These are phyloP conservation scores for Colletotrichum gloeosporioides DNA, from an alignment of 2,329 filamentous ascomycete genomes.

Conservation along the genomic window DNA sequence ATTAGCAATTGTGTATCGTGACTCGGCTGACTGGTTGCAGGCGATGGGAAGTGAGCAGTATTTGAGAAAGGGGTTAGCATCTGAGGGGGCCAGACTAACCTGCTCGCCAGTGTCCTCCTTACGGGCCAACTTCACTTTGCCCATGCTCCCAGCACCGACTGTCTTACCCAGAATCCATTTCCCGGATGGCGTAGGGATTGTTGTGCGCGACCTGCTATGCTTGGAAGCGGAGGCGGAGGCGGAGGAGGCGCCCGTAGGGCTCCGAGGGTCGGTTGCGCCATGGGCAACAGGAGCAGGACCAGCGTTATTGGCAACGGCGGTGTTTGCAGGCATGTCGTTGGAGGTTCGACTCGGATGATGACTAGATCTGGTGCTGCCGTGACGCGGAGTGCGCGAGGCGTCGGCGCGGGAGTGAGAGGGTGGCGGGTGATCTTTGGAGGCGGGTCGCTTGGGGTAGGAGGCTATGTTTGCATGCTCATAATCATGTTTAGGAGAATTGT, in stretches of 20 bases:
- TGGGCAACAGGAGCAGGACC: slow-evolving; percentile 56
- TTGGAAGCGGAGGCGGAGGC: slow-evolving; percentile 46
- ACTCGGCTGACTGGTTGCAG: not conserved
- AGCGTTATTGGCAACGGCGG: slow-evolving; percentile 57
- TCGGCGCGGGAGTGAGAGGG: slow-evolving; percentile 56
- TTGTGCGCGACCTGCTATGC: slow-evolving; percentile 70
- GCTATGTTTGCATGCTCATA: slow-evolving; percentile 75
- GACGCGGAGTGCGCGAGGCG: slow-evolving; percentile 52
- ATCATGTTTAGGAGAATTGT: slow-evolving; percentile 65
- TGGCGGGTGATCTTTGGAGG: slow-evolving; percentile 66
- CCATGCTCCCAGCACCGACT: slow-evolving; percentile 97
- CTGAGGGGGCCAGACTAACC: slow-evolving; percentile 57
- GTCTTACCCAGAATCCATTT: slow-evolving; percentile 97
- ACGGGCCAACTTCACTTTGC: slow-evolving; percentile 94
- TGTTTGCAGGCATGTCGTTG: slow-evolving; percentile 55
- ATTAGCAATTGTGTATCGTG: not conserved
- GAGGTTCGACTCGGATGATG: slow-evolving; percentile 36
- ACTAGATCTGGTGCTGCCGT: slow-evolving; percentile 54
- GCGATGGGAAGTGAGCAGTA: not conserved
- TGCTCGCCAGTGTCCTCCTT: slow-evolving; percentile 91
- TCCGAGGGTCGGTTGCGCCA: slow-evolving; percentile 49
- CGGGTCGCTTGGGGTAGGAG: slow-evolving; percentile 66
- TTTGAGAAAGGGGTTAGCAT: not conserved
- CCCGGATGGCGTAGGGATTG: slow-evolving; percentile 87
- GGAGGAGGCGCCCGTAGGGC: slow-evolving; percentile 27